These are phyloP conservation scores for Penicillium aurantiogriseum DNA, from an alignment of 2,329 filamentous ascomycete genomes.

Conservation along the genomic window DNA sequence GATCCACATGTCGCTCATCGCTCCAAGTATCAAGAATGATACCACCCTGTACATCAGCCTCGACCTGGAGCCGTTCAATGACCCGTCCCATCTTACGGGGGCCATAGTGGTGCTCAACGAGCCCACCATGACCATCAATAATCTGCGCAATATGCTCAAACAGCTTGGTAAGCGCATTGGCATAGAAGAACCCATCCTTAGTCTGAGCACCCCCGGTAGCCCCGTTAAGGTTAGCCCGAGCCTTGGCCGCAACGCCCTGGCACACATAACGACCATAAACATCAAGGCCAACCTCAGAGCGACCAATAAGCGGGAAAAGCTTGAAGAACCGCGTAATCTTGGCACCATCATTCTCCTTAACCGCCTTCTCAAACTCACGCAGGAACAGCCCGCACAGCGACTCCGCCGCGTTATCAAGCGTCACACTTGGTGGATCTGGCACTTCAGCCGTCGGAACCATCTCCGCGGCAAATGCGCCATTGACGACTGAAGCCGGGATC, in stretches of 20 bases:
- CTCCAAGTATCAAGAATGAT: constrained; percentile 95
- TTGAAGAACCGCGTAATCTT: constrained; percentile 98
- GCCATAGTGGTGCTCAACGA: constrained; percentile 94
- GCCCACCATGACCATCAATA: constrained; percentile 81
- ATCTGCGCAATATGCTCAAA: constrained; percentile 99
- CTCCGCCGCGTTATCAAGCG: constrained; percentile 81
- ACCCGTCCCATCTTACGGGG: constrained; percentile 90
- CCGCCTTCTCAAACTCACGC: constrained; percentile 91
- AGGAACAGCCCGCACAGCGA: constrained; percentile 87
- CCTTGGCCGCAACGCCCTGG: constrained; percentile 83
- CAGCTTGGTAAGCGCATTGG: constrained; percentile 80
- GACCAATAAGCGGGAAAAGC: constrained; percentile 88
- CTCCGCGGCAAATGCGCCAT: constrained; percentile 81
- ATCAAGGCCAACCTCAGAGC: constrained; percentile 84
- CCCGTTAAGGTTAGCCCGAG: constrained; percentile 75
- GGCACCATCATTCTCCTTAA: constrained; percentile 78
- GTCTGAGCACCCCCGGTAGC: constrained; percentile 57
- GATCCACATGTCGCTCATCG: constrained; percentile 80
- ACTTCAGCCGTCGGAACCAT: constrained; percentile 96
- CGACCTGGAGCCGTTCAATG: constrained; percentile 86
- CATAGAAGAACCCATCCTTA: constrained; percentile 86
- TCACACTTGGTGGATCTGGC: constrained; percentile 83
- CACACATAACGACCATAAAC: constrained; percentile 96
- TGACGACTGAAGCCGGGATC: constrained; percentile 75
- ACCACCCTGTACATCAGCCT: constrained; percentile 93